phyloP scores from a whole-genome alignment of 208 protist genomes.

The Crithidia acanthocephali region DNA sequence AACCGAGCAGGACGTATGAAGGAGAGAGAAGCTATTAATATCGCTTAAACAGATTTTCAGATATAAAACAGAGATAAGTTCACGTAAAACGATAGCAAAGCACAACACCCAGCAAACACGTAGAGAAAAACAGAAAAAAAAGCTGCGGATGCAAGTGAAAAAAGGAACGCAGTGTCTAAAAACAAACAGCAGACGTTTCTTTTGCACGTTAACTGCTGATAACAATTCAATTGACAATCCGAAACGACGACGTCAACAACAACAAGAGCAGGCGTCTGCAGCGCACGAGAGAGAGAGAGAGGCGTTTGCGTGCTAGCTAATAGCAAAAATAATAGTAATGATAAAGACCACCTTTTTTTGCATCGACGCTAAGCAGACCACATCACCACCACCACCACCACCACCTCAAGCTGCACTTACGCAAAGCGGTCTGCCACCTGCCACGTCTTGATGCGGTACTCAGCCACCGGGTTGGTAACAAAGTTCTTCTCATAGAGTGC shows the following conservation, averaged over 20 bases:
- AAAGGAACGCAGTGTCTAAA: neutral
- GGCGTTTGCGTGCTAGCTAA: too few relatives aligned
- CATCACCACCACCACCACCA: too few relatives aligned
- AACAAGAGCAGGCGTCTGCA: neutral
- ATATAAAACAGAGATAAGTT: too few relatives aligned
- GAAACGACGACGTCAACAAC: neutral
- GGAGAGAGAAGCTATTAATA: too few relatives aligned
- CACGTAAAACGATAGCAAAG: constrained; percentile 11
- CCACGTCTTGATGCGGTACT: constrained; percentile 91
- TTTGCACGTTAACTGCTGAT: neutral
- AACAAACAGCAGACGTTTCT: neutral
- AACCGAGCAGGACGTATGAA: too few relatives aligned
- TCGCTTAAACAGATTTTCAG: too few relatives aligned
- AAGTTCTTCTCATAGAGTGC: constrained; percentile 89
- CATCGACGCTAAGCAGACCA: too few relatives aligned
- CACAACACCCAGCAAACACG: neutral
- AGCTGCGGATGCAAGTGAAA: neutral
- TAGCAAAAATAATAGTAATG: neutral
- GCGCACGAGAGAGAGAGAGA: neutral
- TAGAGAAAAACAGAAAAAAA: neutral
- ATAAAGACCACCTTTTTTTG: too few relatives aligned
- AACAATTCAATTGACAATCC: too few relatives aligned
- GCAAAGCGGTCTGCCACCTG: constrained; percentile 87
- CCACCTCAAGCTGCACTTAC: constrained; percentile 25
- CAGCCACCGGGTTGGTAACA: constrained; percentile 81